A percentile compares a stretch with the other conserved stretches of the same genome.
Conservation (phyloP, 768 basidiomycete species). For the Rhizopogon sp. region DNA sequence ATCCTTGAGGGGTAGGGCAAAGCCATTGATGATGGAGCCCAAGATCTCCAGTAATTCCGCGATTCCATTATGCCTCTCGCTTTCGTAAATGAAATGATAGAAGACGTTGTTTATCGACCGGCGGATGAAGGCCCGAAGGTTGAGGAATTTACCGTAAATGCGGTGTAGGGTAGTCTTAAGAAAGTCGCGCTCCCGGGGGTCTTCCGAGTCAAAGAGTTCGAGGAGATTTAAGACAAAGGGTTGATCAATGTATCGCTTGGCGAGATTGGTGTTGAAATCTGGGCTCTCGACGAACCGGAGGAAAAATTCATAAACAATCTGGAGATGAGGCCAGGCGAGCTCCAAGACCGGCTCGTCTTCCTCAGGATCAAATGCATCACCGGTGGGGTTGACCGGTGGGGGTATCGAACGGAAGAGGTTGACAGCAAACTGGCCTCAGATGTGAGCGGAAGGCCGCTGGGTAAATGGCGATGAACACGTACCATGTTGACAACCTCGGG, state of each 20-base stretch:
- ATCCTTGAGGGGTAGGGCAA: slow-evolving; percentile 95
- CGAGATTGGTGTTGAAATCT: slow-evolving; percentile 97
- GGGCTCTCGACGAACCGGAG: slow-evolving; percentile 96
- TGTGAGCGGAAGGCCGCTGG: slow-evolving; percentile 4
- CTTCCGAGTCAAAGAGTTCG: slow-evolving; percentile 97
- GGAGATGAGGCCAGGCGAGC: slow-evolving; percentile 98
- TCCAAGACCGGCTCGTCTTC: slow-evolving; percentile 99
- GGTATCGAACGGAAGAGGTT: slow-evolving; percentile 99
- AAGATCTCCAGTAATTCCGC: slow-evolving; percentile 97
- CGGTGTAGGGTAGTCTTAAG: slow-evolving; percentile 98
- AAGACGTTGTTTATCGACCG: slow-evolving; percentile 99
- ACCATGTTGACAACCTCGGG: slow-evolving; percentile 99
- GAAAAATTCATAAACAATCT: slow-evolving; percentile 99
- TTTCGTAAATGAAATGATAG: slow-evolving; percentile 98
- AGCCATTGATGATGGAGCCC: slow-evolving; percentile 99
- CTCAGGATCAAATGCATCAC: slow-evolving; percentile 98
- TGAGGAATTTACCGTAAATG: slow-evolving; percentile 99
- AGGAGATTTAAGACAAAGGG: slow-evolving; percentile 92
- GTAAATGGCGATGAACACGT: slow-evolving; percentile 23
- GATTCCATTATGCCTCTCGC: slow-evolving; percentile 98
- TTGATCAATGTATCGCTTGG: slow-evolving; percentile 97
- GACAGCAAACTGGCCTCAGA: slow-evolving; percentile 71
- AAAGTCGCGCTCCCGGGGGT: slow-evolving; percentile 98
- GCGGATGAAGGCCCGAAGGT: slow-evolving; percentile 96
- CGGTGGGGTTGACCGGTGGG: slow-evolving; percentile 96